Percentiles rank a stretch among this genome's conserved stretches.
These are phyloP conservation scores for Aciculoconidium aculeatum DNA, from an alignment of 805 yeast genomes.

Conservation along the genomic window DNA sequence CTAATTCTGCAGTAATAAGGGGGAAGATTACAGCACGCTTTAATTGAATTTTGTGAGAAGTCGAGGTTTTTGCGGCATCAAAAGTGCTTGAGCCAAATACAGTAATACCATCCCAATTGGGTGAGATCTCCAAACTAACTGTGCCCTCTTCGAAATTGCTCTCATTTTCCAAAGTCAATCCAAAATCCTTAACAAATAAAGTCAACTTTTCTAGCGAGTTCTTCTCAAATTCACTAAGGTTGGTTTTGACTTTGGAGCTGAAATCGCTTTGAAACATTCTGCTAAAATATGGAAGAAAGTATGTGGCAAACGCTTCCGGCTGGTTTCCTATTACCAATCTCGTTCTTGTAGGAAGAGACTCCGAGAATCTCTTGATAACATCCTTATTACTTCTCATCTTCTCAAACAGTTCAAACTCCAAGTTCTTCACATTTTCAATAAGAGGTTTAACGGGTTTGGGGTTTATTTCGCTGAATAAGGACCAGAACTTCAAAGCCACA, in stretches of 20 bases:
- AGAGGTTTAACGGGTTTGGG: conserved; percentile 17
- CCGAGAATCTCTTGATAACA: conserved; percentile 23
- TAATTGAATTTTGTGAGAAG: conserved; percentile 20
- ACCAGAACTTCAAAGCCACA: conserved; percentile 57
- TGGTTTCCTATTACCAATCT: conserved; percentile 25
- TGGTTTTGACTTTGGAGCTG: conserved; percentile 16
- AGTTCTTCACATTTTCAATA: conserved; percentile 25
- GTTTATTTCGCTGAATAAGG: conserved; percentile 57
- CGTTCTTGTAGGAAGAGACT: conserved; percentile 22
- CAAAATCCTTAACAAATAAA: conserved; percentile 31
- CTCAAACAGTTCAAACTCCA: conserved; percentile 39
- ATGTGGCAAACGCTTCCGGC: conserved; percentile 19
- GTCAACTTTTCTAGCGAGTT: conserved; percentile 31
- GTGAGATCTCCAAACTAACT: conserved; percentile 22
- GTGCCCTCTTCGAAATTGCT: conserved; percentile 29
- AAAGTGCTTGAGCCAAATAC: conserved; percentile 14
- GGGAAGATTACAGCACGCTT: conserved; percentile 33
- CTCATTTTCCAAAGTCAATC: conserved; percentile 32
- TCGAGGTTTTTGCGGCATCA: too few species aligned
- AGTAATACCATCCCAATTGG: conserved; percentile 31
- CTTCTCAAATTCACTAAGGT: conserved; percentile 24
- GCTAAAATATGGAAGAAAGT: conserved; percentile 30
- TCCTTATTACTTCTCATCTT: conserved; percentile 26
- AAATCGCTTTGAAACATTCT: conserved; percentile 27
- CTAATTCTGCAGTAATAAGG: conserved; percentile 28